Evolutionary conservation across 306 rosid genomes (phyloP).

Genomic region (Medicago arabica): DNA sequence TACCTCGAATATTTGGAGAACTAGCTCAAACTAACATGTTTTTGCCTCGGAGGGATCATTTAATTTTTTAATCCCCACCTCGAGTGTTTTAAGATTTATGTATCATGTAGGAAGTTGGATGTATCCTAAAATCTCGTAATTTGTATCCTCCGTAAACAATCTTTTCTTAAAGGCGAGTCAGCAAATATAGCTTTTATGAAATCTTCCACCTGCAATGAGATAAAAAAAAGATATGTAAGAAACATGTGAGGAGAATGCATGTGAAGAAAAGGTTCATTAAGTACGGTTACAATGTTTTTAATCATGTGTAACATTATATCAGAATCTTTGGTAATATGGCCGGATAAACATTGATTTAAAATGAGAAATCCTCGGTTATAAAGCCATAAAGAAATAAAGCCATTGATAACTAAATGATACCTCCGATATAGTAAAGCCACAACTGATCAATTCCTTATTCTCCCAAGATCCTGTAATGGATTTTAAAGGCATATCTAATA

Average conservation of each 20-base stretch:
- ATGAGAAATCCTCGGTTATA: constrained; percentile 11
- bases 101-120: constrained; percentile 10
- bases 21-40: constrained; percentile 32
- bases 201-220: constrained; percentile 63
- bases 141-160: constrained; percentile 80
- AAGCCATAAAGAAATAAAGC: not conserved
- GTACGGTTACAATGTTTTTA: constrained; percentile 17
- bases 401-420: constrained; percentile 52
- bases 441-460: constrained; percentile 59
- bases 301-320: not conserved
- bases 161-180: constrained; percentile 81
- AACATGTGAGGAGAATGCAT: constrained; percentile 1
- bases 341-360: not conserved
- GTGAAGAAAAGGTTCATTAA: constrained; percentile 14
- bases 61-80: constrained; percentile 18
- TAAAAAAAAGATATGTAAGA: not conserved
- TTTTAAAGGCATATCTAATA: constrained; percentile 88
- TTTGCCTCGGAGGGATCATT: constrained; percentile 14
- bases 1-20: constrained; percentile 31
- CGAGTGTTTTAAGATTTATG: not conserved
- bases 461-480: constrained; percentile 88
- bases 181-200: constrained; percentile 86
- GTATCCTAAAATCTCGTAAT: constrained; percentile 49
- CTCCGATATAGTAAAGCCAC: constrained; percentile 75
- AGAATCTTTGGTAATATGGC: not conserved